These are phyloP conservation scores for Castanopsis chinensis DNA, from an alignment of 306 rosid species.

Conservation along the genomic window DNA sequence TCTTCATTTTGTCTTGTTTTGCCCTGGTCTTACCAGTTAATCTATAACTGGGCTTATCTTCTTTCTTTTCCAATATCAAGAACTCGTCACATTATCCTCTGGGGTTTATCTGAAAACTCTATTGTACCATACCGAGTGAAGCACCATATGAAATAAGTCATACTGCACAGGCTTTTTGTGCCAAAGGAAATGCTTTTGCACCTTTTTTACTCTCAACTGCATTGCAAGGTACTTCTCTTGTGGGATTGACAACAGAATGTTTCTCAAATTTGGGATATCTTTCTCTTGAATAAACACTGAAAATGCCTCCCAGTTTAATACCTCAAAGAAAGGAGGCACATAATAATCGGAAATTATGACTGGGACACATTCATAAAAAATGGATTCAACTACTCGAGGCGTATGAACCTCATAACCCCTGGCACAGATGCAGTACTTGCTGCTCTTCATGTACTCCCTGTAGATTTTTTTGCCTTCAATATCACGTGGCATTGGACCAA, in stretches of 20 bases:
- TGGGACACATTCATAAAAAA: conserved; percentile 55
- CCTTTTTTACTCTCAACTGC: conserved; percentile 58
- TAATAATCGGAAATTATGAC: conserved; percentile 47
- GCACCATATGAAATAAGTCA: conserved; percentile 78
- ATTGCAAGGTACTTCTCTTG: conserved; percentile 54
- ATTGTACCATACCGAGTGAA: conserved; percentile 72
- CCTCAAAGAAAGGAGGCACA: conserved; percentile 60
- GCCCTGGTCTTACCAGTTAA: neutral
- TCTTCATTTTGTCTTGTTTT: neutral
- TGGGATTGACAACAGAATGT: conserved; percentile 67
- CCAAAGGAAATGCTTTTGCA: conserved; percentile 71
- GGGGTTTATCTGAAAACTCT: conserved; percentile 54
- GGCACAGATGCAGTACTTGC: conserved; percentile 87
- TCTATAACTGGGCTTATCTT: neutral
- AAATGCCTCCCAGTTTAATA: conserved; percentile 50
- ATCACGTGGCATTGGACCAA: conserved; percentile 75
- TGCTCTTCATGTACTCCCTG: conserved; percentile 71
- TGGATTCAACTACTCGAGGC: conserved; percentile 74
- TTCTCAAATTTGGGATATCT: conserved; percentile 58
- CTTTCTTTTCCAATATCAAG: neutral
- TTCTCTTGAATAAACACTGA: conserved; percentile 54
- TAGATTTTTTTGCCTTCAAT: conserved; percentile 61
- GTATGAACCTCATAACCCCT: conserved; percentile 81
- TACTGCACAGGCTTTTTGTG: conserved; percentile 54
- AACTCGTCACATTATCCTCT: neutral